Evolutionary conservation across 345 rosid genomes (phyloP), one percentile per base, ranked within the genome.

Genomic region (Linum tenue): DNA sequence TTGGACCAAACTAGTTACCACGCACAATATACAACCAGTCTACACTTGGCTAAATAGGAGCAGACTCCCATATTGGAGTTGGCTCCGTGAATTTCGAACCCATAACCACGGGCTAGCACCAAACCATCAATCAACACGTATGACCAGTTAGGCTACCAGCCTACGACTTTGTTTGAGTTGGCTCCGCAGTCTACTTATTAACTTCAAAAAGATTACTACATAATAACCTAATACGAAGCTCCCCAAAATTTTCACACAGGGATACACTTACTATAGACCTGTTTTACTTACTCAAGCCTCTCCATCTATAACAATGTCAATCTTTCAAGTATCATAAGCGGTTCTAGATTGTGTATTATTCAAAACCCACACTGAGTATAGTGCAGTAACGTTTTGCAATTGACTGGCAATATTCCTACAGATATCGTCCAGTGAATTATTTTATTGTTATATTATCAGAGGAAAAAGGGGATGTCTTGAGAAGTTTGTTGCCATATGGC

Each of bases 51-150:
- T 58, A 55, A 44, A 60, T 41, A 39, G 65, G 64, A 51, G 51
- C 62, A 64, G 57, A 58, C 36, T 53, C 51, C 40, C 65, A 22
- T 22, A 37, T 38, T 35, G 56, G 22, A 15, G 37, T 67, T 57
- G 48, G 9, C 55, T 35, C 37, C 39, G 62, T 22, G 31, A 22
- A 22, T 22, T 22, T 22, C 31, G 31, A 22, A 22, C 31, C 31
- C 31, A 22, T 22, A 22, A 22, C 31, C 31, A 22, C 31, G 31
- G 31, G 31, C 31, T 22, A 22, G 31, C 31, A 22, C 31, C 31
- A 22, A 22, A 22, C 31, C 31, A 22, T 22, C 31, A 22, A 22
- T 22, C 31, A 22, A 22, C 31, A 22, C 31, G 31, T 22, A 22
- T 22, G 31, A 22, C 31, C 31, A 22, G 31, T 22, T 22, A 22